Evolutionary conservation across 352 stramenopile species (phyloP).

Genomic region (Phytophthora foliorum): DNA sequence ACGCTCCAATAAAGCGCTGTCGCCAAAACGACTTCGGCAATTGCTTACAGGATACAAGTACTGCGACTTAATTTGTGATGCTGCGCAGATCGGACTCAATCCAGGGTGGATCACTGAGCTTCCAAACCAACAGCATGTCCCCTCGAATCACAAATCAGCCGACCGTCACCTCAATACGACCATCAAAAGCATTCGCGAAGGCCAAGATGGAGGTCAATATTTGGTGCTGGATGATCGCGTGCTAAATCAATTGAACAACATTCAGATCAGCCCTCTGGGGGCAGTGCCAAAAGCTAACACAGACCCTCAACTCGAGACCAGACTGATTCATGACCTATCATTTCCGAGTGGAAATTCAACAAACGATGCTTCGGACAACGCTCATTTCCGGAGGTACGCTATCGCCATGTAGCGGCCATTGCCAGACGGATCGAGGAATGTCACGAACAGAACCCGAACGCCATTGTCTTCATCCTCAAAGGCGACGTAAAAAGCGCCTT

Average conservation of each 20-base stretch:
- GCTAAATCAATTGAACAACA: neutral
- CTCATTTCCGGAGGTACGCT: neutral
- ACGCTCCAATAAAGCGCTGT: neutral
- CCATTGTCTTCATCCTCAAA: neutral
- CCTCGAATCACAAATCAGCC: constrained; percentile 2
- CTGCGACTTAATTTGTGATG: neutral
- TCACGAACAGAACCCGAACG: neutral
- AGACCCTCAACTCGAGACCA: too few species aligned
- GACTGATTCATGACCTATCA: too few species aligned
- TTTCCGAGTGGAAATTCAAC: too few species aligned
- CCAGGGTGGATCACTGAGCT: neutral
- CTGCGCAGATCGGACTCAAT: neutral
- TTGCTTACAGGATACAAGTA: neutral
- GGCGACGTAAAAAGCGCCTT: neutral
- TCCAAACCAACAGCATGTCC: neutral
- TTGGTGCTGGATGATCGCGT: neutral
- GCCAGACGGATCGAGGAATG: neutral
- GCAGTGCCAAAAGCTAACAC: neutral
- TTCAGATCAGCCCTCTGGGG: neutral
- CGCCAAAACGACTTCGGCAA: neutral
- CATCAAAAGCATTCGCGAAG: neutral
- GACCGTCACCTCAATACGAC: neutral
- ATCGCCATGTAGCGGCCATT: neutral
- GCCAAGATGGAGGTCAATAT: constrained; percentile 4
- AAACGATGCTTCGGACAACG: neutral